Base-by-base conservation (phyloP, 2,329 filamentous ascomycete genomes). In the Arthrobotrys musiformis region DNA sequence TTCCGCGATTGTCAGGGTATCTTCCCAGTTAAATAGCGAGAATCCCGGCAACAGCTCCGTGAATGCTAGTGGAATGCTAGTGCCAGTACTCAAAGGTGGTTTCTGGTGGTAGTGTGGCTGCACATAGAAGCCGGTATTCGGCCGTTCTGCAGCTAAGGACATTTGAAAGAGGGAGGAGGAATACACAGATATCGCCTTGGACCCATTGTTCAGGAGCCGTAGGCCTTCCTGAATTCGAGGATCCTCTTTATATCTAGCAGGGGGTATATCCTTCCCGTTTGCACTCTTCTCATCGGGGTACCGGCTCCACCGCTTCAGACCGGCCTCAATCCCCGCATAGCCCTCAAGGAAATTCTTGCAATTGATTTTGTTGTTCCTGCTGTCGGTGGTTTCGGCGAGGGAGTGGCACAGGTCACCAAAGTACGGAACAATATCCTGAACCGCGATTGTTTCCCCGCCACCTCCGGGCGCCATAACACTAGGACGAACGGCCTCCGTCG, bases 331-430 rank as follows among this genome's bases (percentile, higher is more conserved):
- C 33, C 63, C 75, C 35, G 79, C 73, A 35, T 79, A 74, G 5
- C 79, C 80, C 28, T 80, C 67, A 42, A 80, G 61, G 54, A 81
- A 79, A 35, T 78, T 80, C 17, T 69, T 78, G 58, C 79, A 81
- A 61, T 79, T 79, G 44, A 81, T 79, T 70, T 79, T 80, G 50
- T 64, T 74, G 64, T 73, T 79, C 64, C 79, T 79, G 40, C 50
- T 79, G 19, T 79, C 73, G 61, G 80, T 79, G 58, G 76, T 75
- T 62, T 81, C 79, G 56, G 80, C 77, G 48, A 82, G 75, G 33
- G 80, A 81, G 60, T 81, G 80, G 52, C 80, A 79, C 26, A 82
- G 44, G 52, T 82, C 81, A 19, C 81, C 81, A 74, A 81, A 82
- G 63, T 81, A 82, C 7, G 81, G 81, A 28, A 82, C 80, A 52